Evolutionary conservation across 805 yeast species (phyloP).

Genomic region (Kregervanrija pseudodelftensis): DNA sequence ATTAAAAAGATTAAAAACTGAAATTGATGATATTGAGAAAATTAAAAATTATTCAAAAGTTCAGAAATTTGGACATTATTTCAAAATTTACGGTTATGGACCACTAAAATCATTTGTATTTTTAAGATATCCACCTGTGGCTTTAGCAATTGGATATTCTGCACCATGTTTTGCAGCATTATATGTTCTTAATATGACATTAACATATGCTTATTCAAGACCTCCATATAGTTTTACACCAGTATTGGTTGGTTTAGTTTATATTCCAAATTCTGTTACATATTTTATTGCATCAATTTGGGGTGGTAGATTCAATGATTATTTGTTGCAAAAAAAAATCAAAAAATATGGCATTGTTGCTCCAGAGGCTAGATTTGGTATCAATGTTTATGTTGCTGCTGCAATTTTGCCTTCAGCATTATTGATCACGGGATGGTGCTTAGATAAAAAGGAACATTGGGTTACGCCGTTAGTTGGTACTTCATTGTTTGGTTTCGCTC

Average conservation of each 20-base stretch:
- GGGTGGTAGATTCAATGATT: conserved; percentile 79
- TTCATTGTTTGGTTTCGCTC: conserved; percentile 72
- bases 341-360: conserved; percentile 55
- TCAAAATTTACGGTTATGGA: conserved; percentile 42
- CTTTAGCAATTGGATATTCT: conserved; percentile 56
- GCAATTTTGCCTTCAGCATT: conserved; percentile 55
- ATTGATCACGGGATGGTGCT: conserved; percentile 77
- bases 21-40: conserved; percentile 15
- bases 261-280: conserved; percentile 77
- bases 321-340: conserved; percentile 41
- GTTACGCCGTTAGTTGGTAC: conserved; percentile 76
- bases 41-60: conserved; percentile 13
- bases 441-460: conserved; percentile 63
- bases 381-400: conserved; percentile 64
- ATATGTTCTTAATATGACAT: conserved; percentile 69
- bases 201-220: conserved; percentile 53
- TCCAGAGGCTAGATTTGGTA: conserved; percentile 76
- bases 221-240: conserved; percentile 66
- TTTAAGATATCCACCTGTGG: conserved; percentile 67
- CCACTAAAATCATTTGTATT: conserved; percentile 60
- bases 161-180: conserved; percentile 65
- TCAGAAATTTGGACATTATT: conserved; percentile 20
- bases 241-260: conserved; percentile 63
- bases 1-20: conserved; percentile 15
- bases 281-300: conserved; percentile 68